Evolutionary conservation across 441 rosid genomes (phyloP), one percentile per base, ranked within the genome.

Genomic region (Flueggea neowawraea): DNA sequence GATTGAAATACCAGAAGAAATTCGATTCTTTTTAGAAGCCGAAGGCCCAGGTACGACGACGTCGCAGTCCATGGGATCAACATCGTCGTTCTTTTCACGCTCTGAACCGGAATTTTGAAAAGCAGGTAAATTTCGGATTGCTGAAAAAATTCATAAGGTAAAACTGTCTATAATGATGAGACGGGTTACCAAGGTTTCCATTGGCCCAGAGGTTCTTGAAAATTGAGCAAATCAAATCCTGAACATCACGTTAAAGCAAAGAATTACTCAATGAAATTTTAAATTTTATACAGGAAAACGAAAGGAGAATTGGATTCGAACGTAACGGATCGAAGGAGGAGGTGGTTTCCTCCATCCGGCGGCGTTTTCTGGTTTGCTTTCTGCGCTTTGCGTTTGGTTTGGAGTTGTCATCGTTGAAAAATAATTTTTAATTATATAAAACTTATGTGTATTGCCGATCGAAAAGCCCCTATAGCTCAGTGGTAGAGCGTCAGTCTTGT

Each of bases 401-500:
- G 28, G 1, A n/a, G n/a, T n/a, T n/a, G n/a, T 22, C 28, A 22
- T 22, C 28, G 2, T 22, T n/a, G n/a, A 22, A 22, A 22, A 22
- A 2, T 22, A 22, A 1, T 22, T 0, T 22, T 22, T 22, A 22
- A n/a, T n/a, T n/a, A 22, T 22, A 43, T n/a, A n/a, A n/a, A n/a
- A n/a, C n/a, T n/a, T n/a, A 43, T 43, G 2, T 43, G 1, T 1
- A 3, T 6, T 11, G 12, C 12, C 2, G 10, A 6, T 43, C 45
- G 3, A 43, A 3, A 0, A 4, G 91, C 96, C 90, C 83, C 52
- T 81, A 82, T 93, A 81, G 98, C 90, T 88, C 95, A 90, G 95
- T 88, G 92, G 97, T 85, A 86, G 95, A 86, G 92, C 89, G 95
- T 82, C 88, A 80, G 92, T 85, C 91, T 88, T 82, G 95, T 80